Base-by-base conservation (phyloP, 176 grass and related monocot genomes). In the Cymbopogon citratus region DNA sequence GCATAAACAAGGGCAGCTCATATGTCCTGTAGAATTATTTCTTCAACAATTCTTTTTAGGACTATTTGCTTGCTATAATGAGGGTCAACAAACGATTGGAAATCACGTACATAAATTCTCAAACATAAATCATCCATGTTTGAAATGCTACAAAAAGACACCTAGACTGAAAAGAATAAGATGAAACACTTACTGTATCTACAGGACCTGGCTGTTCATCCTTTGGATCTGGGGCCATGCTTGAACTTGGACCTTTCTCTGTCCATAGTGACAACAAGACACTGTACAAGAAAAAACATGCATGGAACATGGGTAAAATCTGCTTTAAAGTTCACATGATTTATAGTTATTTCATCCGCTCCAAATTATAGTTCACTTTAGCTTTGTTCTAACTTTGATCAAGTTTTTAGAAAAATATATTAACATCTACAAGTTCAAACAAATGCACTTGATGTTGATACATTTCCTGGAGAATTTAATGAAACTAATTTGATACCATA, bases 151-250 rank as follows among this genome's bases (percentile, higher is more conserved):
- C 39, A 77, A 14, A 4, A 78, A 85, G 69, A 74, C 23, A 72
- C 44, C 18, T 80, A 41, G 12, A 52, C 65, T 80, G 24, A 45
- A 80, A 28, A 52, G 7, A 41, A 36, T 66, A 80, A 41, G 11
- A 86, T 41, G 49, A 77, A 54, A 62, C 24, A 34, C 36, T 48
- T 74, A 81, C 63, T 70, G 66, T 41, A 77, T 64, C 25, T 73
- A 26, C 78, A 95, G 85, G 92, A 39, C 90, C 87, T 34, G 92
- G 90, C 15, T 95, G 92, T 81, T 95, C 92, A 44, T 95, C 92
- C 9, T 67, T 95, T 48, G 90, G 87, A 56, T 61, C 36, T 65
- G 92, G 92, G 71, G 92, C 90, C 73, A 91, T 95, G 87, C 54
- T 85, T 57, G 92, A 95, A 87, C 85, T 95, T 27, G 92, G 92